Percentiles rank a stretch among this genome's conserved stretches.
Evolutionary conservation across 805 yeast species (phyloP).

Genomic region (Sugiyamaella lignohabitans): DNA sequence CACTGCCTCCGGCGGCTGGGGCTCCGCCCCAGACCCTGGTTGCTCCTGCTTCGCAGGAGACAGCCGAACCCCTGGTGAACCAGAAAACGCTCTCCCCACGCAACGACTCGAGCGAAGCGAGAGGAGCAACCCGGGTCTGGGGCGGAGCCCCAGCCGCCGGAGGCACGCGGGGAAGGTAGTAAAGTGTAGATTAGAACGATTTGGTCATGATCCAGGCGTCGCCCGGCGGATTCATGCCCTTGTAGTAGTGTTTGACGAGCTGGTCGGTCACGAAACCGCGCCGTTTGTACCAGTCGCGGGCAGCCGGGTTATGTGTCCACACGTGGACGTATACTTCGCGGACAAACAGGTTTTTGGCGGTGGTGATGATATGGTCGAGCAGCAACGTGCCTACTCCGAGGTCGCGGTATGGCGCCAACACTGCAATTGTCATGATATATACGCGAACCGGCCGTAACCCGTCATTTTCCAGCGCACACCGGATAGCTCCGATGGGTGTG

Average conservation of each 20-base stretch:
- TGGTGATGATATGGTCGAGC: conserved; percentile 48
- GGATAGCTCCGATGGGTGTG: conserved; percentile 73
- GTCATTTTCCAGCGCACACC: conserved; percentile 42
- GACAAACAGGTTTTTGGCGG: conserved; percentile 49
- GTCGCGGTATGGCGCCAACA: conserved; percentile 55
- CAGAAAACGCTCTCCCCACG: too few relatives aligned
- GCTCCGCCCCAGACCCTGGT: too few relatives aligned
- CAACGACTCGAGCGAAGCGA: too few relatives aligned
- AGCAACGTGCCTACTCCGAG: conserved; percentile 57
- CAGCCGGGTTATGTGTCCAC: conserved; percentile 38
- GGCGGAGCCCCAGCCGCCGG: too few relatives aligned
- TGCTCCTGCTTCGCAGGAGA: too few relatives aligned
- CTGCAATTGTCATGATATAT: conserved; percentile 63
- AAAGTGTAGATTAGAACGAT: conserved; percentile 21
- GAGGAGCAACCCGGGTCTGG: too few relatives aligned
- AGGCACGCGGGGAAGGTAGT: too few relatives aligned
- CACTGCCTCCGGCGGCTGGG: too few relatives aligned
- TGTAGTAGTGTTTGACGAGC: conserved; percentile 42
- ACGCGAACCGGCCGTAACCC: conserved; percentile 25
- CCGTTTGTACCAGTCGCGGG: conserved; percentile 45
- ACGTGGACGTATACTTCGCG: conserved; percentile 51
- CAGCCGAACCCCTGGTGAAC: too few relatives aligned
- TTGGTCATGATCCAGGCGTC: conserved; percentile 38
- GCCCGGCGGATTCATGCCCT: conserved; percentile 37
- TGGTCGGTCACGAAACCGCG: conserved; percentile 42